Percentiles rank a stretch among this genome's conserved stretches.
Conservation (phyloP, 345 rosid species). For the Noccaea caerulescens region DNA sequence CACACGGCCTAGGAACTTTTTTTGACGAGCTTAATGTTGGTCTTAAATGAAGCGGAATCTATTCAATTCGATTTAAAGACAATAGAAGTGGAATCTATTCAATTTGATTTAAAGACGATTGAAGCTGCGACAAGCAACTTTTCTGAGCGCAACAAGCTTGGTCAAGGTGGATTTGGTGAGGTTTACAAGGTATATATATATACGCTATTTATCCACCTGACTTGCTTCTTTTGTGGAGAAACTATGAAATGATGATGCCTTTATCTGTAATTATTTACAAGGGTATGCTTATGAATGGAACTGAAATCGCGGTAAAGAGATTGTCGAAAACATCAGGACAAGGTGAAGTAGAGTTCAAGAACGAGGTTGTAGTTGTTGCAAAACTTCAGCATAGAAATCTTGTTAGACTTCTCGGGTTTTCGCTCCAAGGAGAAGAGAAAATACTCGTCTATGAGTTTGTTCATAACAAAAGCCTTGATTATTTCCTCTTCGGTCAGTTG, state of each 20-base stretch:
- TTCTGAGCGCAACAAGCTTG: neutral
- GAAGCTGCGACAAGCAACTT: constrained; percentile 34
- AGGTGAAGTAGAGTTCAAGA: constrained; percentile 57
- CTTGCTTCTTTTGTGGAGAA: neutral
- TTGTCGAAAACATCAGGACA: constrained; percentile 50
- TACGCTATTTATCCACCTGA: neutral
- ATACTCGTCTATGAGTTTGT: constrained; percentile 37
- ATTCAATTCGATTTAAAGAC: constrained; percentile 30
- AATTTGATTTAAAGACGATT: constrained; percentile 38
- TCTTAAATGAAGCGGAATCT: constrained; percentile 43
- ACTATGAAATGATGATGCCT: constrained; percentile 1
- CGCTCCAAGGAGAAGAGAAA: constrained; percentile 47
- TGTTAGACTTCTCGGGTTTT: constrained; percentile 53
- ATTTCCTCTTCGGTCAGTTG: constrained; percentile 11
- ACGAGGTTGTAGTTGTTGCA: constrained; percentile 52
- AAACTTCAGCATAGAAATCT: constrained; percentile 59
- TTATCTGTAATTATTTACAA: neutral
- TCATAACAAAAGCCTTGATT: constrained; percentile 40
- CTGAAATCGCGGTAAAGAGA: constrained; percentile 56
- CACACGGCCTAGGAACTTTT: neutral
- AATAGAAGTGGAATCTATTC: constrained; percentile 45
- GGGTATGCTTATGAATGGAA: constrained; percentile 40
- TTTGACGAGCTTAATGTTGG: constrained; percentile 34
- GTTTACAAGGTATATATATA: constrained; percentile 51
- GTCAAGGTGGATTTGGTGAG: constrained; percentile 27